Percentiles rank a stretch among this genome's conserved stretches.
These are phyloP conservation scores for Epichloe brachyelytri DNA, from an alignment of 2,329 filamentous ascomycete species.

Conservation along the genomic window DNA sequence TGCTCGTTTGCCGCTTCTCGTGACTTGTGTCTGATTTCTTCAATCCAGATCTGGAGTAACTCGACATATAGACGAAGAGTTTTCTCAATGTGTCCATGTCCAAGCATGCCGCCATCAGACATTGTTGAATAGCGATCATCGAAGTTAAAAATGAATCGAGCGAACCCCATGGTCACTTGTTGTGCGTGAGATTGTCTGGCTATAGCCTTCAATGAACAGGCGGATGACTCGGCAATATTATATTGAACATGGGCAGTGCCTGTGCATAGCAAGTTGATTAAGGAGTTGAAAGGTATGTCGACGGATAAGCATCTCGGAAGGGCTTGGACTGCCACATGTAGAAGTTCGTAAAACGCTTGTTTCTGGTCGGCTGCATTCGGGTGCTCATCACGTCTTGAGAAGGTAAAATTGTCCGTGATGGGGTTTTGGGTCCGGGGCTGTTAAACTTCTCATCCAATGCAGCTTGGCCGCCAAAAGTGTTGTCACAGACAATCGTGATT, in stretches of 20 bases:
- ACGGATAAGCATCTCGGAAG: conserved; percentile 85
- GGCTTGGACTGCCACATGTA: conserved; percentile 91
- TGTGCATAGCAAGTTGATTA: conserved; percentile 91
- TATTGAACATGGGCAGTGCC: conserved; percentile 90
- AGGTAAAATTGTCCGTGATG: conserved; percentile 87
- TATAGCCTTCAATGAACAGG: conserved; percentile 87
- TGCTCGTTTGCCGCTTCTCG: conserved; percentile 56
- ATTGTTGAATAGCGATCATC: conserved; percentile 96
- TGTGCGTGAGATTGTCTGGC: conserved; percentile 87
- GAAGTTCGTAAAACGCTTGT: conserved; percentile 86
- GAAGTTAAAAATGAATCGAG: conserved; percentile 96
- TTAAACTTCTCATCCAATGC: conserved; percentile 91
- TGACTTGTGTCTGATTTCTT: conserved; percentile 81
- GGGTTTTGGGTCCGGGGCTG: conserved; percentile 79
- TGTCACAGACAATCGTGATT: conserved; percentile 92
- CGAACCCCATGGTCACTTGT: conserved; percentile 91
- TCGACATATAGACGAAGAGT: conserved; percentile 89
- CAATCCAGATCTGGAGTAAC: conserved; percentile 90
- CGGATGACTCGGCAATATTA: conserved; percentile 85
- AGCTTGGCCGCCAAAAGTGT: conserved; percentile 92
- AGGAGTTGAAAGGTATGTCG: conserved; percentile 81
- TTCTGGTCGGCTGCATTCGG: conserved; percentile 65
- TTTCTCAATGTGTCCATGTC: conserved; percentile 85
- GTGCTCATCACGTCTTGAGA: conserved; percentile 70
- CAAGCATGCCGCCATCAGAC: conserved; percentile 94